Evolutionary conservation across 2,329 filamentous ascomycete genomes (phyloP).

Genomic region (Fusarium illudens): DNA sequence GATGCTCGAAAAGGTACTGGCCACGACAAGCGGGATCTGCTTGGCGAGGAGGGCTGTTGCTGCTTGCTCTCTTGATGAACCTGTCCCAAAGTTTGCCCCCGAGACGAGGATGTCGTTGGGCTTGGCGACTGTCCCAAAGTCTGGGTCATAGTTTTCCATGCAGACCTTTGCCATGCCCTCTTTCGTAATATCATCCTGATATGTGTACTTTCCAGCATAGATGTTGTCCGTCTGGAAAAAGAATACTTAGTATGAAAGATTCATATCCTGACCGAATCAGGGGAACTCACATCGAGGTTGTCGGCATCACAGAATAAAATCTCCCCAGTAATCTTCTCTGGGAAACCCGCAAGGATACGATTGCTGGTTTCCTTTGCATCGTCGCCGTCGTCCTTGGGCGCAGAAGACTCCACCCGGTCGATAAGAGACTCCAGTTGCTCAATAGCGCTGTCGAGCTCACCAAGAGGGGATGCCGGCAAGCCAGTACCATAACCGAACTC

Average conservation of each 20-base stretch:
- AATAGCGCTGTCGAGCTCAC: neutral
- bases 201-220: constrained; percentile 90
- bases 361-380: constrained; percentile 57
- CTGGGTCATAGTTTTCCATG: constrained; percentile 90
- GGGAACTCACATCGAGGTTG: constrained; percentile 76
- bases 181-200: constrained; percentile 80
- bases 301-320: constrained; percentile 84
- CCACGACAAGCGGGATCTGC: constrained; percentile 79
- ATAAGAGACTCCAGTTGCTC: neutral
- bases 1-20: constrained; percentile 84
- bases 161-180: constrained; percentile 87
- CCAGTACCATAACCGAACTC: neutral
- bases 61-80: constrained; percentile 68
- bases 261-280: too few species aligned
- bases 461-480: neutral
- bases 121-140: constrained; percentile 70
- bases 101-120: constrained; percentile 81
- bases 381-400: neutral
- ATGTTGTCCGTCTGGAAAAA: constrained; percentile 94
- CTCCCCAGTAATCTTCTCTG: constrained; percentile 82
- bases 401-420: neutral
- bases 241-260: too few species aligned
- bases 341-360: constrained; percentile 84
- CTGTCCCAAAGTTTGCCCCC: constrained; percentile 83
- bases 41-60: constrained; percentile 86